Percentiles rank a stretch among this genome's conserved stretches.
phyloP scores from a whole-genome alignment of 1,284 basidiomycete genomes.

The Papiliotrema fonsecae region DNA sequence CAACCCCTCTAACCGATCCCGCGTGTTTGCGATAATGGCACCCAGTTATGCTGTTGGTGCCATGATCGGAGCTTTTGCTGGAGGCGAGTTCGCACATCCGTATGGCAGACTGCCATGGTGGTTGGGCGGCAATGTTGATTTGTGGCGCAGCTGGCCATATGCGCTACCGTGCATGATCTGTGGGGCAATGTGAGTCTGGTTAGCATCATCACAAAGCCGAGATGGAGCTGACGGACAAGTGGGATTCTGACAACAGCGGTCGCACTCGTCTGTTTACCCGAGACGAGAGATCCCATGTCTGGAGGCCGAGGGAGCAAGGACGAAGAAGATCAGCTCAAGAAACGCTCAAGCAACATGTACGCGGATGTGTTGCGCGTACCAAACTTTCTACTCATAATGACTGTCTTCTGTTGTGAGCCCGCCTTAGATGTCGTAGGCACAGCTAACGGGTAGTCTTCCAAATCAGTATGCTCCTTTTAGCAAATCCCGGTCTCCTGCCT shows the following conservation, averaged over 20 bases:
- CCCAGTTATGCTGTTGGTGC: slow-evolving; percentile 18
- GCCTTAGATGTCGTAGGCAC: background rate
- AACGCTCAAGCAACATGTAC: background rate
- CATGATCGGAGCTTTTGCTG: slow-evolving; percentile 19
- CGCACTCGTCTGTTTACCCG: background rate
- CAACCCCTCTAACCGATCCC: slow-evolving; percentile 18
- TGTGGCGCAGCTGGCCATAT: slow-evolving; percentile 19
- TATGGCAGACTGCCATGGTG: slow-evolving; percentile 20
- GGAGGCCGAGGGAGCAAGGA: background rate
- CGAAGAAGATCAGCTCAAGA: background rate
- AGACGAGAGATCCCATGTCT: background rate
- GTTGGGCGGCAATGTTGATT: slow-evolving; percentile 15
- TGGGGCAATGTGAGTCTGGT: slow-evolving; percentile 11
- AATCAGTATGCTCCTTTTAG: background rate
- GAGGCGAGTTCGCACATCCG: slow-evolving; percentile 22
- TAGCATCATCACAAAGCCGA: background rate
- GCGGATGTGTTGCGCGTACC: background rate
- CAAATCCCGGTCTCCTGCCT: background rate
- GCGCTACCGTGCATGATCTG: slow-evolving; percentile 21
- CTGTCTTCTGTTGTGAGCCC: background rate
- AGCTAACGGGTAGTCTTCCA: background rate
- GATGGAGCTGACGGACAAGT: background rate
- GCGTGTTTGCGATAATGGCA: slow-evolving; percentile 22
- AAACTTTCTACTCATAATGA: background rate
- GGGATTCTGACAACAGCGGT: background rate